These are phyloP conservation scores for Sporothrix brasiliensis DNA, from an alignment of 2,329 filamentous ascomycete genomes.

Conservation along the genomic window DNA sequence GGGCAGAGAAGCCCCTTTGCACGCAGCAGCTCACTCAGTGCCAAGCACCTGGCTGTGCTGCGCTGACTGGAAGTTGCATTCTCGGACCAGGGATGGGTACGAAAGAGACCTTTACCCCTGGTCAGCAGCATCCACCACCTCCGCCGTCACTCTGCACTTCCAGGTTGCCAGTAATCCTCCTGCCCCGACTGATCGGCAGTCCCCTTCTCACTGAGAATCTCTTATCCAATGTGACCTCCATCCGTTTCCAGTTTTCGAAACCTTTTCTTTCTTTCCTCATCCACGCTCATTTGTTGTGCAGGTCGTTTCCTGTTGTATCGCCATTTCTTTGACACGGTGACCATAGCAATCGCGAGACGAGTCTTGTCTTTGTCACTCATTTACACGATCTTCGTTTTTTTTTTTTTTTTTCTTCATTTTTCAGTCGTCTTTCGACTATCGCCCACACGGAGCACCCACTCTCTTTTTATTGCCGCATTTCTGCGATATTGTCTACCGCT, in stretches of 20 bases:
- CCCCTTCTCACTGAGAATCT: slow-evolving; percentile 7
- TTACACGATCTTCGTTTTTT: neutral
- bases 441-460: neutral
- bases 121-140: neutral
- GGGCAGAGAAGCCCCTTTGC: neutral
- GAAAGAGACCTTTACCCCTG: slow-evolving; percentile 13
- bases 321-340: slow-evolving; percentile 22
- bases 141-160: slow-evolving; percentile 4
- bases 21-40: neutral
- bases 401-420: neutral
- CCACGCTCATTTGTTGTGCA: slow-evolving; percentile 28
- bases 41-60: slow-evolving; percentile 22
- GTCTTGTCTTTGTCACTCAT: slow-evolving; percentile 32
- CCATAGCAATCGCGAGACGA: slow-evolving; percentile 33
- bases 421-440: neutral
- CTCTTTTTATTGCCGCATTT: neutral
- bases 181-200: neutral
- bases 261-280: slow-evolving; percentile 22
- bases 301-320: slow-evolving; percentile 25
- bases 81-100: neutral
- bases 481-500: neutral
- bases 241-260: slow-evolving; percentile 11
- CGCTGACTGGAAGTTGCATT: neutral
- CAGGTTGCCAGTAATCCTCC: slow-evolving; percentile 1
- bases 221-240: slow-evolving; percentile 16